Evolutionary conservation across 306 rosid species (phyloP).

Genomic region (Dryas drummondii): DNA sequence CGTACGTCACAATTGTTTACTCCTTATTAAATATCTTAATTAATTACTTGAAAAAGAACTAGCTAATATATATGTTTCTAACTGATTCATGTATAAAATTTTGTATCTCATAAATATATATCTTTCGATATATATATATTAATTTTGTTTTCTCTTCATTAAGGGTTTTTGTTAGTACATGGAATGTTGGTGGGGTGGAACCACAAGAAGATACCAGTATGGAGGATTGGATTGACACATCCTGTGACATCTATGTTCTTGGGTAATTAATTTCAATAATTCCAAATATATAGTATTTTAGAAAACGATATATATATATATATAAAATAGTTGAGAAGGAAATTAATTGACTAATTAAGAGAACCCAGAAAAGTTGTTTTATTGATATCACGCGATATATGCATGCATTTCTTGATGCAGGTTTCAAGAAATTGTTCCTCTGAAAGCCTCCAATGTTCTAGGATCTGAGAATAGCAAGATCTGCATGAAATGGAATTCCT

Average conservation of each 20-base stretch:
- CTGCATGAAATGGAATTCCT: conserved; percentile 62
- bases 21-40: too few species aligned
- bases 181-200: conserved; percentile 92
- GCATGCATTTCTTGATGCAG: conserved; percentile 23
- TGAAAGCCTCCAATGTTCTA: conserved; percentile 74
- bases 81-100: neutral
- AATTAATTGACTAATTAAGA: too few species aligned
- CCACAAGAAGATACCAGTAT: conserved; percentile 59
- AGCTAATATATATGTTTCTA: neutral
- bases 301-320: too few species aligned
- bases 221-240: conserved; percentile 57
- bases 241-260: conserved; percentile 79
- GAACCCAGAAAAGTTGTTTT: too few species aligned
- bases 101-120: neutral
- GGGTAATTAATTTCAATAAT: conserved; percentile 56
- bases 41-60: too few species aligned
- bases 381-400: neutral
- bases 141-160: conserved; percentile 20
- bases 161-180: conserved; percentile 81
- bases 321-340: too few species aligned
- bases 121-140: neutral
- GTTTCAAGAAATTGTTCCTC: conserved; percentile 90
- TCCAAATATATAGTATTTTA: too few species aligned
- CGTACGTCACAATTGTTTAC: neutral
- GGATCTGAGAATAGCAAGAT: conserved; percentile 62